Conservation (phyloP, 2,329 filamentous ascomycete species). For the Diplodia scrobiculata region DNA sequence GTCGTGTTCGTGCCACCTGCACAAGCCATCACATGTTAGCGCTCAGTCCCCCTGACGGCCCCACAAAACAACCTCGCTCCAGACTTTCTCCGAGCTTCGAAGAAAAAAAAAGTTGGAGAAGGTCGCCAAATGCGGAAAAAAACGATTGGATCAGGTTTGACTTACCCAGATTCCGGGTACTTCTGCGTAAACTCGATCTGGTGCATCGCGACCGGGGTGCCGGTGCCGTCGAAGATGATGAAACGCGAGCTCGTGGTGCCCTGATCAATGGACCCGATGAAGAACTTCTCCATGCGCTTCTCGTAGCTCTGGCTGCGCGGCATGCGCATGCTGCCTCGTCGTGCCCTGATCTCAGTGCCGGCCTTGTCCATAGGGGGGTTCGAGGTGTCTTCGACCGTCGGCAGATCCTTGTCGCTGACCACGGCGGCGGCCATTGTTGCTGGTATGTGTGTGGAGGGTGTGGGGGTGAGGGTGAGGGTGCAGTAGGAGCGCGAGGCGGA, state of each 20-base stretch:
- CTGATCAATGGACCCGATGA: conserved; percentile 86
- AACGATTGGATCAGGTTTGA: conserved; percentile 32
- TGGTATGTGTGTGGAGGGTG: neutral
- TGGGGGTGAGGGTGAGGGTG: neutral
- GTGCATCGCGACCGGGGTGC: conserved; percentile 77
- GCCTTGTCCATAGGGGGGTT: conserved; percentile 27
- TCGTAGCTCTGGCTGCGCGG: conserved; percentile 28
- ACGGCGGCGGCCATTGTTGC: conserved; percentile 24
- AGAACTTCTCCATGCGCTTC: conserved; percentile 55
- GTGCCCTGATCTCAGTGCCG: conserved; percentile 25
- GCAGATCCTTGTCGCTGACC: conserved; percentile 21
- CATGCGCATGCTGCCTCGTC: conserved; percentile 25
- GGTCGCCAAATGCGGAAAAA: neutral
- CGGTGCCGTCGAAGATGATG: conserved; percentile 81
- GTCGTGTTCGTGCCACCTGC: conserved; percentile 87
- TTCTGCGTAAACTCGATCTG: conserved; percentile 85
- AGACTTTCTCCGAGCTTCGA: conserved; percentile 19
- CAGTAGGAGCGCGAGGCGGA: neutral
- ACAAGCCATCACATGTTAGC: conserved; percentile 27
- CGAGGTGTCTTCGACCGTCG: neutral
- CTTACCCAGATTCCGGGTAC: conserved; percentile 82
- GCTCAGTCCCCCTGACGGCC: conserved; percentile 20
- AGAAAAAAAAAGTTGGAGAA: conserved; percentile 20
- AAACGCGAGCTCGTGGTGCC: conserved; percentile 89
- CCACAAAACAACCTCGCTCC: conserved; percentile 19